Conservation (phyloP, 2,329 filamentous ascomycete species). For the Aspergillus floridensis region DNA sequence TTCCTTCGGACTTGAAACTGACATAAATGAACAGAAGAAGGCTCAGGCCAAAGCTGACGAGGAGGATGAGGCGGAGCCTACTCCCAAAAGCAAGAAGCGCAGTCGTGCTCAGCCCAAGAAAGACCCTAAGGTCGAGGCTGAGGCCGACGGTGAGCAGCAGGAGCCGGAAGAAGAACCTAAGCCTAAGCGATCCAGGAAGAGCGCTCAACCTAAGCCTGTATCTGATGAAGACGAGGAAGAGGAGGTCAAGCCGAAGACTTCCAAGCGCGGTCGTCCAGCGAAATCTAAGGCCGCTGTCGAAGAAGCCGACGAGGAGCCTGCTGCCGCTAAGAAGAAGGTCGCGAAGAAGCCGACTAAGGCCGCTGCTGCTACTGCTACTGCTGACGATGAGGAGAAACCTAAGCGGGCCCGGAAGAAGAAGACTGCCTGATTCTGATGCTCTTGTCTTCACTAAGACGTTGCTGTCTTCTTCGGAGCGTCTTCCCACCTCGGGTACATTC, state of each 20-base stretch:
- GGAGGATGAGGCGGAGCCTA: neutral
- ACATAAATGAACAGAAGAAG: slow-evolving; percentile 13
- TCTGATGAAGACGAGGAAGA: neutral
- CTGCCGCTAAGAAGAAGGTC: slow-evolving; percentile 21
- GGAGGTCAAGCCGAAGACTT: neutral
- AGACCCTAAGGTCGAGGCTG: slow-evolving; percentile 12
- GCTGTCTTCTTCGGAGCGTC: neutral
- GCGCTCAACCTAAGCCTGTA: slow-evolving; percentile 8
- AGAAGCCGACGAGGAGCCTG: slow-evolving; percentile 3
- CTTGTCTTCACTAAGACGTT: neutral
- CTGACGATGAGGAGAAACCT: slow-evolving; percentile 21
- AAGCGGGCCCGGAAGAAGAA: slow-evolving; percentile 27
- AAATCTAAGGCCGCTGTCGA: slow-evolving; percentile 10
- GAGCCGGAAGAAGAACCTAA: slow-evolving; percentile 18
- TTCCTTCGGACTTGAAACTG: slow-evolving; percentile 3
- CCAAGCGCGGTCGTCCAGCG: slow-evolving; percentile 1
- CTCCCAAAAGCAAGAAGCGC: slow-evolving; percentile 15
- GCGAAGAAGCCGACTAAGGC: slow-evolving; percentile 9
- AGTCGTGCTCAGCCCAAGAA: slow-evolving; percentile 14
- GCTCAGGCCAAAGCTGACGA: neutral
- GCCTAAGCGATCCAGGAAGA: slow-evolving; percentile 18
- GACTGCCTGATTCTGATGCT: slow-evolving; percentile 9
- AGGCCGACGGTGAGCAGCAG: neutral
- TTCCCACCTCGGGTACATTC: neutral
- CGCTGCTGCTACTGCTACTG: slow-evolving; percentile 5